phyloP scores from a whole-genome alignment of 2,329 filamentous ascomycete genomes.

The Alternaria arborescens region DNA sequence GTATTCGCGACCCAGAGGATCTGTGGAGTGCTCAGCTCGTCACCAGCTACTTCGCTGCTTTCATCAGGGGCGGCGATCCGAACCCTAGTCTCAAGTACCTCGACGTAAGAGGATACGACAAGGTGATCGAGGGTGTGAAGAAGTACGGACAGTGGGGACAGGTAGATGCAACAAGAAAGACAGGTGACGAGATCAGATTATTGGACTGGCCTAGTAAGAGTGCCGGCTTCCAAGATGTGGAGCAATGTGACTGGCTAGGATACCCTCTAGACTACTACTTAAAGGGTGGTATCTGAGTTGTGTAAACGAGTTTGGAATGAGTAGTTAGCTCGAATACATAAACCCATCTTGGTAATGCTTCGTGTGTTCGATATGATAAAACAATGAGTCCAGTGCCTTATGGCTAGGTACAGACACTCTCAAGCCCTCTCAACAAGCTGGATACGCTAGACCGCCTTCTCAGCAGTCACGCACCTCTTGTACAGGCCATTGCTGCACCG shows the following conservation, averaged over 20 bases:
- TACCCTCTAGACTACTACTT: constrained; percentile 47
- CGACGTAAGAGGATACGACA: constrained; percentile 57
- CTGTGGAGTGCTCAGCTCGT: constrained; percentile 57
- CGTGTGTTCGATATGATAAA: neutral
- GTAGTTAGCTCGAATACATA: neutral
- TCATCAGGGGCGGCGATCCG: constrained; percentile 61
- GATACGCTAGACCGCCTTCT: too few species aligned
- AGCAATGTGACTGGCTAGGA: constrained; percentile 58
- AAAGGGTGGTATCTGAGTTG: constrained; percentile 31
- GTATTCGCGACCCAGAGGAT: constrained; percentile 62
- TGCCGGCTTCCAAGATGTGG: constrained; percentile 58
- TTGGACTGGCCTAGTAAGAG: constrained; percentile 58
- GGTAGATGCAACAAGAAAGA: constrained; percentile 47
- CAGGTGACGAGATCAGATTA: constrained; percentile 51
- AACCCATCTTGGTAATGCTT: neutral
- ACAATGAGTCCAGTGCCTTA: too few species aligned
- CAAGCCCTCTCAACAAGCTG: too few species aligned
- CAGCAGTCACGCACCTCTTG: too few species aligned
- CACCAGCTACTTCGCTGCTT: constrained; percentile 60
- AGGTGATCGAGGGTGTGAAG: constrained; percentile 52
- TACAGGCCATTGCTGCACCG: too few species aligned
- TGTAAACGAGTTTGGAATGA: neutral
- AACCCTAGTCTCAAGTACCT: constrained; percentile 60
- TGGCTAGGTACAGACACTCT: too few species aligned
- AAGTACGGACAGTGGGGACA: constrained; percentile 47